These are phyloP conservation scores for Nemania serpens DNA, from an alignment of 2,329 filamentous ascomycete species.

Conservation along the genomic window DNA sequence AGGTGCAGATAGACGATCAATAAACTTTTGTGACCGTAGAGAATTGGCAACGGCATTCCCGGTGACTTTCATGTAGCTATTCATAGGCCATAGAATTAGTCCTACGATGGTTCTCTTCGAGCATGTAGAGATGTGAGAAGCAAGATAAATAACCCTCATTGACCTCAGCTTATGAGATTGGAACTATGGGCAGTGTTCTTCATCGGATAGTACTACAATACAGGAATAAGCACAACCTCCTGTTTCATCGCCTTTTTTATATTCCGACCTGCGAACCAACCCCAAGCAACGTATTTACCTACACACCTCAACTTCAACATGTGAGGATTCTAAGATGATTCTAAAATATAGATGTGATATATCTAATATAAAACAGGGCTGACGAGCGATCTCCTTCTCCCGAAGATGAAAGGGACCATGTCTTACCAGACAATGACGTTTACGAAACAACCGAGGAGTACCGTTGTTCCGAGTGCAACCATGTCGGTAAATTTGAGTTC, in stretches of 20 bases:
- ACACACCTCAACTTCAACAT: background rate
- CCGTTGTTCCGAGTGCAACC: constrained; percentile 22
- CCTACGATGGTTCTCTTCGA: background rate
- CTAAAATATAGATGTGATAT: background rate
- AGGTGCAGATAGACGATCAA: background rate
- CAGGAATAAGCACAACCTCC: background rate
- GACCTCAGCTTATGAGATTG: background rate
- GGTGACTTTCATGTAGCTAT: background rate
- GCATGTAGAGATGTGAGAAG: constrained; percentile 13
- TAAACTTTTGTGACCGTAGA: background rate
- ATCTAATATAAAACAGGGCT: constrained; percentile 12
- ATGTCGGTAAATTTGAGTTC: constrained; percentile 25
- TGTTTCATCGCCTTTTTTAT: background rate
- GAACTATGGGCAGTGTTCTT: background rate
- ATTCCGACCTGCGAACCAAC: too few species aligned
- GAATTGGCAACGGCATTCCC: constrained; percentile 10
- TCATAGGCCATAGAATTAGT: background rate
- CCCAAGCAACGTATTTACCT: too few species aligned
- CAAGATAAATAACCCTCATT: background rate
- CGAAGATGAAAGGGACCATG: background rate
- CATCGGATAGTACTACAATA: background rate
- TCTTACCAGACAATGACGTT: constrained; percentile 3
- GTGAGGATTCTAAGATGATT: constrained; percentile 11
- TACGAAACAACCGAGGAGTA: background rate
- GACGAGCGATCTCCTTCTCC: background rate